These are phyloP conservation scores for Pichia gijzeniarum DNA, from an alignment of 805 yeast genomes.

Conservation along the genomic window DNA sequence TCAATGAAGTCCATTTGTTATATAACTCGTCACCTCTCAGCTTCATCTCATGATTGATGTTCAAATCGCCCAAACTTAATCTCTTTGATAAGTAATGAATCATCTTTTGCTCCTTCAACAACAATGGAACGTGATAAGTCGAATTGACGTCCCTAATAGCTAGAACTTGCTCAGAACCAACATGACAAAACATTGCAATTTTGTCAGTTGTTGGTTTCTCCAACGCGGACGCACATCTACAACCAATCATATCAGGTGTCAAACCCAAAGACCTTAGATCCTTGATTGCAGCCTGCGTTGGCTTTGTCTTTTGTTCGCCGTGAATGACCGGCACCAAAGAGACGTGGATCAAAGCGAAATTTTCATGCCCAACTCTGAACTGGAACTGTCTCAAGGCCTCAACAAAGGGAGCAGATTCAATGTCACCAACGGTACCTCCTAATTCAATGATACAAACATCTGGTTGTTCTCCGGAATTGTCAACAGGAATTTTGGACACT, in stretches of 20 bases:
- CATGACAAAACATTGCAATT: slow-evolving; percentile 98
- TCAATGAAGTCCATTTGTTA: slow-evolving; percentile 71
- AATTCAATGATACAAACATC: slow-evolving; percentile 95
- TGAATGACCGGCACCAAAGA: slow-evolving; percentile 96
- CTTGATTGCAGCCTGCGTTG: slow-evolving; percentile 98
- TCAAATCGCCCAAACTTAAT: slow-evolving; percentile 49
- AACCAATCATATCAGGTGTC: slow-evolving; percentile 94
- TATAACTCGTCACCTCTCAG: slow-evolving; percentile 65
- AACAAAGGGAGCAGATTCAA: slow-evolving; percentile 97
- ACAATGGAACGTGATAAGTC: slow-evolving; percentile 93
- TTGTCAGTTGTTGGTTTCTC: slow-evolving; percentile 85
- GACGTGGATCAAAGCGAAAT: slow-evolving; percentile 93
- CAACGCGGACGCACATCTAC: slow-evolving; percentile 85
- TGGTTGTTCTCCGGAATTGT: slow-evolving; percentile 79
- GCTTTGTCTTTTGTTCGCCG: slow-evolving; percentile 98
- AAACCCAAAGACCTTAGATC: slow-evolving; percentile 94
- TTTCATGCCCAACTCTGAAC: slow-evolving; percentile 90
- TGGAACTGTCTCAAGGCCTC: slow-evolving; percentile 99
- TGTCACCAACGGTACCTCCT: slow-evolving; percentile 99
- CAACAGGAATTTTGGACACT: slow-evolving; percentile 89
- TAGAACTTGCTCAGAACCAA: slow-evolving; percentile 94
- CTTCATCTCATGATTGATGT: slow-evolving; percentile 42
- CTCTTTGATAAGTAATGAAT: slow-evolving; percentile 65
- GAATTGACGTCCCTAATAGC: slow-evolving; percentile 96
- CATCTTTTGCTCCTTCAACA: slow-evolving; percentile 82